Evolutionary conservation across 306 rosid species (phyloP).

Genomic region (Inga oerstediana): DNA sequence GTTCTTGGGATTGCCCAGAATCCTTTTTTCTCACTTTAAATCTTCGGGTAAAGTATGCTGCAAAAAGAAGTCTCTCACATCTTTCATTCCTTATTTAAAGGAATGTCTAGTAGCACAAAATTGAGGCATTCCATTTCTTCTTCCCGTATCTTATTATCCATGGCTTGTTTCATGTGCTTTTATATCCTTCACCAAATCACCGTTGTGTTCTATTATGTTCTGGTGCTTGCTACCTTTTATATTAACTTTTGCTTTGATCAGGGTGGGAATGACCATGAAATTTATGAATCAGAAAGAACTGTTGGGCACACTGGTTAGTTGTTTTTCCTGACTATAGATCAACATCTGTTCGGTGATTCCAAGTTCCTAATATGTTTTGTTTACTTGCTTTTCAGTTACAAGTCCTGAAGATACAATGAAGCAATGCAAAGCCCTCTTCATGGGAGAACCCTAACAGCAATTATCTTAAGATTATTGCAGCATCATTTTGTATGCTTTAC

Average conservation of each 20-base stretch:
- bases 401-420: constrained; percentile 80
- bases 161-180: not conserved
- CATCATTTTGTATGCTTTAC: not conserved
- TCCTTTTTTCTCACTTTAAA: not conserved
- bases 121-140: not conserved
- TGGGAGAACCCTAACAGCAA: constrained; percentile 17
- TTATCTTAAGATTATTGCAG: constrained; percentile 35
- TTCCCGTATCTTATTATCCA: not conserved
- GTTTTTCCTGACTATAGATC: constrained; percentile 5
- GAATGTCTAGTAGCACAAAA: not conserved
- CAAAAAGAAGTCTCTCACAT: not conserved
- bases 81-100: not conserved
- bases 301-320: constrained; percentile 86
- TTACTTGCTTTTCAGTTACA: constrained; percentile 53
- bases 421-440: constrained; percentile 79
- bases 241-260: constrained; percentile 36
- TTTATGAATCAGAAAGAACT: constrained; percentile 85
- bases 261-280: constrained; percentile 99
- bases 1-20: constrained; percentile 21
- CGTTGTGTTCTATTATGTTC: not conserved
- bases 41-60: not conserved
- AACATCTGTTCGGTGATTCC: not conserved
- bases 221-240: constrained; percentile 9
- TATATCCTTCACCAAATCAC: not conserved
- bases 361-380: not conserved